Base-by-base conservation (phyloP, 495 filamentous ascomycete genomes). In the Talaromyces nanjingensis region DNA sequence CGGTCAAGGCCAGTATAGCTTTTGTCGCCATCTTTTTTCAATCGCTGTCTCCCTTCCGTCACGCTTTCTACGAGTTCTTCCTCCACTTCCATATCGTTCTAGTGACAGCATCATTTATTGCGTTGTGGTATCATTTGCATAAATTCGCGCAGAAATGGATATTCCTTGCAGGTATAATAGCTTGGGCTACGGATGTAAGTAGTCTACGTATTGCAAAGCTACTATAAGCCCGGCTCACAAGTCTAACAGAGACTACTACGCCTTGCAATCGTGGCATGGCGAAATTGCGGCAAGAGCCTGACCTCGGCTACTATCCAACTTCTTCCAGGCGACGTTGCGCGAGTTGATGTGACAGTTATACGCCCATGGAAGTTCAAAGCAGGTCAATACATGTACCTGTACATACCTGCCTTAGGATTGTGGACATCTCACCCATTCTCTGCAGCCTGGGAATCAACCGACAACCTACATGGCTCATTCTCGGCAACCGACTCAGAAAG, bases 401-500 rank as follows among this genome's bases (percentile, higher is more conserved):
- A 86, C 69, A 71, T 86, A 49, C 84, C 84, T 0, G 72, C 69
- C 5, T 54, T 85, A 20, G 74, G 77, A 0, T 69, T 81, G 16
- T 84, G 77, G 78, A 80, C 82, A 1, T 83, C 81, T 18, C 84
- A 86, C 66, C 84, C 84, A 1, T 86, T 86, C 67, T 83, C 81
- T 0, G 76, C 85, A 25, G 83, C 83, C 6, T 86, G 84, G 84
- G 73, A 71, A 11, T 73, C 74, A 0, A 52, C 68, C 0, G 53
- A n/a, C 11, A 64, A 67, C 0, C 68, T 56, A 4, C n/a, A 39
- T 29, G 42, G 8, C 24, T 54, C 63, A 33, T 34, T 59, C 18
- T 4, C 22, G 22, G 53, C 9, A 27, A 56, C 11, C 1, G 24
- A 11, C 6, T 61, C 49, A 12, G 73, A 74, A 59, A 78, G 75